Base-by-base conservation (phyloP, 192 early-diverging fungal genomes). In the Spizellomyces punctatus region DNA sequence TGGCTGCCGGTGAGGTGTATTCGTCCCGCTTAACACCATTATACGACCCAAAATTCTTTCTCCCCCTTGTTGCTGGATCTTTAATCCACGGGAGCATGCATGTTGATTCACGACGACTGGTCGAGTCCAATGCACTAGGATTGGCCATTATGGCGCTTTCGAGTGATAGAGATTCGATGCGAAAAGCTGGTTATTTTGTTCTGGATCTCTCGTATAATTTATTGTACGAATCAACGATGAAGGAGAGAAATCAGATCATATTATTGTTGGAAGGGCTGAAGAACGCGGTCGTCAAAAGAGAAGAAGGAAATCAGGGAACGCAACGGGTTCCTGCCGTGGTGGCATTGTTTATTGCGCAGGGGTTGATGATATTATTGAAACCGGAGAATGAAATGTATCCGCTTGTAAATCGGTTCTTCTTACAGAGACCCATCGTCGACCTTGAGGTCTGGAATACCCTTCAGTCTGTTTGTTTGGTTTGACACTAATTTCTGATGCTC, bases 381-480 rank as follows among this genome's bases (percentile, higher is more conserved):
- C 93, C 93, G 6, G 92, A 88, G 12, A 84, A 88, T 70, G 88
- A 86, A 46, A 88, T 95, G 88, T 91, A 90, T 73, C 86, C 91
- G 19, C 74, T 86, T 42, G 79, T 95, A 54, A 89, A 92, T 55
- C 84, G 83, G 48, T 95, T 94, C 76, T 82, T 91, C 17, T 79
- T 92, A 27, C 88, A 91, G 63, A 78, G 89, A 22, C 86, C 90
- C 8, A 66, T 85, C 3, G 80, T 95, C 19, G 92, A 94, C 79
- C 76, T 93, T 45, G 17, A 10, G 12, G 27, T 36, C 27, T 36
- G 27, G 27, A 36, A 36, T 2, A 36, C 27, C 27, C 1, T 36
- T 46, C 8, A 12, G 49, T 22, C 22, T 6, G 10, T 54, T 14
- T 42, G 68, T 63, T 46, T 14, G 8, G 48, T 10, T 66, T 6